These are phyloP conservation scores for Zymoseptoria passerinii DNA, from an alignment of 2,329 filamentous ascomycete species.

Conservation along the genomic window DNA sequence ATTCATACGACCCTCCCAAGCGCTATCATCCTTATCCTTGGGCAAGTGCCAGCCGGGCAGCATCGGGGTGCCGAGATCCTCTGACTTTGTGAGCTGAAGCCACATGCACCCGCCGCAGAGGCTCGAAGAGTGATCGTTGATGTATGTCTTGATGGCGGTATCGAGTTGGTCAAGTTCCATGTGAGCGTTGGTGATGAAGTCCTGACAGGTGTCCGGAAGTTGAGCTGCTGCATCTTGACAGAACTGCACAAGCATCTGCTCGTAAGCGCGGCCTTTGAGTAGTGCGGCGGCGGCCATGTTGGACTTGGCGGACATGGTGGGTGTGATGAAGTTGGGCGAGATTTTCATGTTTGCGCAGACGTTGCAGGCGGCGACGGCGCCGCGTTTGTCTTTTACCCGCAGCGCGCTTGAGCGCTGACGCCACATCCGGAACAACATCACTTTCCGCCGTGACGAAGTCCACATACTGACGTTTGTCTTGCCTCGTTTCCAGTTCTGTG, in stretches of 20 bases:
- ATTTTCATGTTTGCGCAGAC: not conserved
- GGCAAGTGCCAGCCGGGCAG: not conserved
- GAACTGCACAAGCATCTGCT: not conserved
- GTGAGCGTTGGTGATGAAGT: not conserved
- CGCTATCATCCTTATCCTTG: not conserved
- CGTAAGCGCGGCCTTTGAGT: not conserved
- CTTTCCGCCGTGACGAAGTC: no score
- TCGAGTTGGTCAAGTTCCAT: not conserved
- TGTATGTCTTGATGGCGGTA: not conserved
- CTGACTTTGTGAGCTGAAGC: not conserved
- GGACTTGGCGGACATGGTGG: not conserved
- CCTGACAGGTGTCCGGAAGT: not conserved
- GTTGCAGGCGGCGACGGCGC: not conserved
- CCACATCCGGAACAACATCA: not conserved
- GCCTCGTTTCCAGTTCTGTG: not conserved
- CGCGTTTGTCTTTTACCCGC: not conserved
- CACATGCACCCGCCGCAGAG: not conserved
- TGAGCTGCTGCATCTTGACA: not conserved
- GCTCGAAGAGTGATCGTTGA: not conserved
- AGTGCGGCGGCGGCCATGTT: not conserved
- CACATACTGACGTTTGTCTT: not conserved
- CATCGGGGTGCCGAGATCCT: not conserved
- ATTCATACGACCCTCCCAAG: not conserved
- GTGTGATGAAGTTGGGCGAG: not conserved
- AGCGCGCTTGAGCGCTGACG: not conserved